Evolutionary conservation across 176 grass and related monocot species (phyloP), one percentile per base, ranked within the genome.

Genomic region (Oryza coarctata): DNA sequence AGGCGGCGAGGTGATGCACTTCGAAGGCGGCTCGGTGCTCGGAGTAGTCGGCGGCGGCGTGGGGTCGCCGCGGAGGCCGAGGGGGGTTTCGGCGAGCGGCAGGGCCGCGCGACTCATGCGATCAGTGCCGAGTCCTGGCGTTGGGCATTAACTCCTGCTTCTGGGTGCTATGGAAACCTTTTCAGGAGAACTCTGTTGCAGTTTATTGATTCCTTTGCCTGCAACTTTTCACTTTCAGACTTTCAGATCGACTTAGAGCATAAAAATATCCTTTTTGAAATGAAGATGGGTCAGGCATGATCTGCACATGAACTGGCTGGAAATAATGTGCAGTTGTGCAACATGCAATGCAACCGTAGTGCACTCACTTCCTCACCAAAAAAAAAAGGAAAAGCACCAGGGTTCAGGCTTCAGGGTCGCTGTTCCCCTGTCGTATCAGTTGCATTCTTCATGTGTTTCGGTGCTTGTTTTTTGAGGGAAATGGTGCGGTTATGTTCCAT

Each of bases 61-160:
- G 12, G 52, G 13, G 32, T 22, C 1, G 41, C 6, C 64, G 12
- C 29, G 28, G 55, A 8, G 11, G 12, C 4, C 73, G 35, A 61
- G 2, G 23, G 58, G 62, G 15, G 68, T 84, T 31, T 68, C 86
- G n/a, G 20, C 22, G 38, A 35, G 36, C 29, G 79, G 70, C 63
- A 67, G 87, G 10, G 20, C 38, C 0, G 92, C 41, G 60, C 73
- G 92, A 33, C 33, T 34, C 32, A 82, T 94, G 76, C 75, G 80
- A 3, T 94, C 92, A 8, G 92, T 94, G 75, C 92, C 92, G 1
- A 94, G 92, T 11, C 89, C 92, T 5, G 89, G 92, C 30, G 80
- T 89, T 13, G 89, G 92, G 30, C 89, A 94, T 45, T 94, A 89
- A 76, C 50, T 7, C 25, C 47, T 5, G 11, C 2, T 8, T 52